phyloP scores from a whole-genome alignment of 306 rosid species.

The Potentilla sterilis region DNA sequence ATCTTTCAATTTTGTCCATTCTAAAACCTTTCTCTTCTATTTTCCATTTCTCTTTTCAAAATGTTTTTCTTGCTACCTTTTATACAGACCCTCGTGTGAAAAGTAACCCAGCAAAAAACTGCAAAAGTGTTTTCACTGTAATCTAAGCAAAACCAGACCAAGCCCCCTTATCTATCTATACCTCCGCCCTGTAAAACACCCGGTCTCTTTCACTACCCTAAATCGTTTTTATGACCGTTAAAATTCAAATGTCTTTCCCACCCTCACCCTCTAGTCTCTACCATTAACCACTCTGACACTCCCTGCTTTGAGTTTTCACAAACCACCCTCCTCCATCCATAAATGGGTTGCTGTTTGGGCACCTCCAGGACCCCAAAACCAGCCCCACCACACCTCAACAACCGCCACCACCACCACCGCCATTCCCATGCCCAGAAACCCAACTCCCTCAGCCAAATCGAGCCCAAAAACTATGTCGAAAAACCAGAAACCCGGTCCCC shows the following conservation, averaged over 20 bases:
- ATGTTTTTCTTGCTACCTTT: background rate
- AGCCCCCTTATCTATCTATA: background rate
- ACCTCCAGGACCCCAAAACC: constrained; percentile 31
- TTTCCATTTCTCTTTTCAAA: background rate
- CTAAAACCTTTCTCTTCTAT: background rate
- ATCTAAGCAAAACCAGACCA: background rate
- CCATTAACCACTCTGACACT: constrained; percentile 22
- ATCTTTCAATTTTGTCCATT: background rate
- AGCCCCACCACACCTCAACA: constrained; percentile 20
- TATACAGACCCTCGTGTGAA: background rate
- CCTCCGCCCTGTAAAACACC: constrained; percentile 4
- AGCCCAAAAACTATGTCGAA: constrained; percentile 19
- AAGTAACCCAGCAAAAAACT: too few relatives aligned
- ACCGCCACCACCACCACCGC: constrained; percentile 25
- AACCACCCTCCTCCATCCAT: constrained; percentile 8
- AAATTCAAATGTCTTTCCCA: constrained; percentile 25
- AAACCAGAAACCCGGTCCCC: constrained; percentile 20
- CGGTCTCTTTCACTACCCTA: background rate
- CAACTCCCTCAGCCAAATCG: background rate
- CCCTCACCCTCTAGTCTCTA: background rate
- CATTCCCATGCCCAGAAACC: constrained; percentile 23
- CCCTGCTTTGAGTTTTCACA: constrained; percentile 7
- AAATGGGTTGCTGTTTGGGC: constrained; percentile 85
- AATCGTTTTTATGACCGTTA: constrained; percentile 43
- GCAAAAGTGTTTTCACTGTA: background rate